Conservation (phyloP, 116 monocot species). For the Zostera marina region DNA sequence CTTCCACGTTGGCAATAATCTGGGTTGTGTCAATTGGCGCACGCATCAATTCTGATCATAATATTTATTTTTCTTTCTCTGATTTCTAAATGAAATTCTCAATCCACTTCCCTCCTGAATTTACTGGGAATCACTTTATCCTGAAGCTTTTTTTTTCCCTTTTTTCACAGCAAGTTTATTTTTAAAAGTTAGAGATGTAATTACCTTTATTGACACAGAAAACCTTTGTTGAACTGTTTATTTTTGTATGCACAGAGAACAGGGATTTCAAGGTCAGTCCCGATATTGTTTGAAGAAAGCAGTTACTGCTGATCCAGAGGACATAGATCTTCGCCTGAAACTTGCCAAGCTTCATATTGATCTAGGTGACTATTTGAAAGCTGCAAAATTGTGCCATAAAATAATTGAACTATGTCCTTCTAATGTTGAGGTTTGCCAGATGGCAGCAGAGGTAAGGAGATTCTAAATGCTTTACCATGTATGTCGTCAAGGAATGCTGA, state of each 20-base stretch:
- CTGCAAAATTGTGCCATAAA: conserved; percentile 66
- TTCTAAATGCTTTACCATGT: neutral
- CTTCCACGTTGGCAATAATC: no score
- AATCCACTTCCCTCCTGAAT: no score
- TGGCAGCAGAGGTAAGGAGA: conserved; percentile 61
- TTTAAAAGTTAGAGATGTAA: neutral
- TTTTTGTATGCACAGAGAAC: conserved; percentile 25
- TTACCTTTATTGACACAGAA: no score
- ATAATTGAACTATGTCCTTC: conserved; percentile 40
- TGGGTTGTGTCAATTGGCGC: no score
- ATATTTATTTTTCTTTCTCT: no score
- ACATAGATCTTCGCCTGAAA: conserved; percentile 52
- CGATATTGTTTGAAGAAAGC: conserved; percentile 84
- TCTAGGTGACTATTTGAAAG: conserved; percentile 64
- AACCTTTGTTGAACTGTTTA: neutral
- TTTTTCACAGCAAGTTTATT: neutral
- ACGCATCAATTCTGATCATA: no score
- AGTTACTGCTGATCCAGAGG: conserved; percentile 80
- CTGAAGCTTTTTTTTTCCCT: neutral
- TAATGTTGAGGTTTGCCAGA: conserved; percentile 50
- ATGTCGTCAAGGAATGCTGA: no score
- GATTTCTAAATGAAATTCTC: no score
- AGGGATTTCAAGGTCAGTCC: conserved; percentile 50
- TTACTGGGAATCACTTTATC: no score
- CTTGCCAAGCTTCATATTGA: conserved; percentile 45